A percentile compares a stretch with the other conserved stretches of the same genome.
These are phyloP conservation scores for Colletotrichum kahawae DNA, from an alignment of 2,329 filamentous ascomycete genomes.

Conservation along the genomic window DNA sequence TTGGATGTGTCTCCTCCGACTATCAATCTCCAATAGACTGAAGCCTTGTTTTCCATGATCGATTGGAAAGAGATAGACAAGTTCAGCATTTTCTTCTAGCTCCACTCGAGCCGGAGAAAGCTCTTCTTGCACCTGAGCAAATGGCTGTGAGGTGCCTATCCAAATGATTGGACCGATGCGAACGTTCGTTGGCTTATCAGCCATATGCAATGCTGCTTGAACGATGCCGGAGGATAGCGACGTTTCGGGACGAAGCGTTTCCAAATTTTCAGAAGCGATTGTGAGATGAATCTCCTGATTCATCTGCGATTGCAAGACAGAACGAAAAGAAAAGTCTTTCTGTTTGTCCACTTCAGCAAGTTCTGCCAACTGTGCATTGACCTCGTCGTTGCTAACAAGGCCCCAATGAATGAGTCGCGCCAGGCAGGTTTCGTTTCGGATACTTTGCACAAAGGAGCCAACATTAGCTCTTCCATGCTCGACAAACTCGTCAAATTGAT, in stretches of 20 bases:
- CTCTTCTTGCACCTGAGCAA: not conserved
- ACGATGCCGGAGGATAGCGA: not conserved
- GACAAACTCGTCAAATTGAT: not conserved
- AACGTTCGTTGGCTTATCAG: not conserved
- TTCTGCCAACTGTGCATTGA: not conserved
- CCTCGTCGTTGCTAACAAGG: not conserved
- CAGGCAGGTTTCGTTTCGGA: not conserved
- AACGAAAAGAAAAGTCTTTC: not conserved
- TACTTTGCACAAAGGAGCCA: not conserved
- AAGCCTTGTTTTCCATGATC: not conserved
- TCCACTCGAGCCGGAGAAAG: not conserved
- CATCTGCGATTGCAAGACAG: not conserved
- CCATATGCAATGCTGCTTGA: not conserved
- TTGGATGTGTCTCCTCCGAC: not conserved
- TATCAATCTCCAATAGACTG: not conserved
- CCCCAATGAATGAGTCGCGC: not conserved
- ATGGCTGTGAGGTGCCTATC: not conserved
- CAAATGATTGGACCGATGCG: not conserved
- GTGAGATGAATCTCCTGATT: not conserved
- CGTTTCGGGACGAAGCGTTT: not conserved
- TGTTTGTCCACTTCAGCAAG: not conserved
- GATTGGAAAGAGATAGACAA: not conserved
- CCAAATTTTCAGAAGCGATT: not conserved
- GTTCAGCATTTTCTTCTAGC: not conserved
- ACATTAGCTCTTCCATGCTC: not conserved